phyloP scores from a whole-genome alignment of 768 basidiomycete genomes.

The Tylopilus rubrobrunneus region DNA sequence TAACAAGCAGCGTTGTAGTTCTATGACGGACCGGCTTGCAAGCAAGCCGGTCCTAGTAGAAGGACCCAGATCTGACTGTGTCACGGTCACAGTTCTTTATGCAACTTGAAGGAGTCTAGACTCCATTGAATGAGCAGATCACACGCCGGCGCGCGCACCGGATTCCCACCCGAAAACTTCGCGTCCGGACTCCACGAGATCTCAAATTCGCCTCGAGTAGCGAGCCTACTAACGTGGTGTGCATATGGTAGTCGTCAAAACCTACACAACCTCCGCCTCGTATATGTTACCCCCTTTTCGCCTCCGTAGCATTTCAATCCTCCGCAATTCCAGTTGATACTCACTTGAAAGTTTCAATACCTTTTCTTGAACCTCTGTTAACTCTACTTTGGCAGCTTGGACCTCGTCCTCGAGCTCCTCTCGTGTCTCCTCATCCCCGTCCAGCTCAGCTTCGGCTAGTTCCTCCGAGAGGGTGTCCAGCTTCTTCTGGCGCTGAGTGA shows the following conservation, averaged over 20 bases:
- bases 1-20: no score
- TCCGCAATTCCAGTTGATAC: constrained; percentile 25
- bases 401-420: constrained; percentile 41
- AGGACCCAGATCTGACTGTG: no score
- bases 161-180: no score
- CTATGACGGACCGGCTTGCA: no score
- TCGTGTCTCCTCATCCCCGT: constrained; percentile 42
- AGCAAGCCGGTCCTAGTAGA: no score
- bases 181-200: no score
- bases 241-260: not conserved
- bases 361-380: constrained; percentile 23
- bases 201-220: not conserved
- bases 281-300: constrained; percentile 5
- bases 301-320: constrained; percentile 22
- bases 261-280: not conserved
- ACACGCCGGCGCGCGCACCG: no score
- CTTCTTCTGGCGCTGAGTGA: constrained; percentile 41
- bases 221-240: not conserved
- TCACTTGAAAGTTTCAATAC: constrained; percentile 21
- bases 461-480: constrained; percentile 42
- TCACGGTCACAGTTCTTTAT: no score
- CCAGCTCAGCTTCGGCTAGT: constrained; percentile 41
- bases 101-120: no score
- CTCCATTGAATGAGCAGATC: no score
- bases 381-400: constrained; percentile 19